A percentile compares a stretch with the other conserved stretches of the same genome.
Conservation (phyloP, 768 basidiomycete species). For the Mrakia blollopis region DNA sequence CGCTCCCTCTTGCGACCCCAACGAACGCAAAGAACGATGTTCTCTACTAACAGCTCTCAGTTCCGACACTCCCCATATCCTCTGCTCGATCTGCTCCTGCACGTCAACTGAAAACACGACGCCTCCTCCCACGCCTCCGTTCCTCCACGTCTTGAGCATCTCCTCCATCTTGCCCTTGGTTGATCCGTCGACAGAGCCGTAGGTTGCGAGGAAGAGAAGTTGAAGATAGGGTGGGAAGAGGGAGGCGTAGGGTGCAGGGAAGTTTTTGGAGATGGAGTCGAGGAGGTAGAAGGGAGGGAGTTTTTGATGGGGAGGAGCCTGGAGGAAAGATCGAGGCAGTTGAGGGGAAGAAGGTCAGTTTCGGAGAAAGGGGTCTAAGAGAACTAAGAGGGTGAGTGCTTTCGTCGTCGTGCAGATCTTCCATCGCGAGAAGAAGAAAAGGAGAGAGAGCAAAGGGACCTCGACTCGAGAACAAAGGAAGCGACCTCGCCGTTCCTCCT, state of each 20-base stretch:
- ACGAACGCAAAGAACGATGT: neutral
- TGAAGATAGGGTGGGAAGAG: conserved; percentile 77
- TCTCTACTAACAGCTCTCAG: conserved; percentile 10
- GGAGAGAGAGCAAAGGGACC: conserved; percentile 28
- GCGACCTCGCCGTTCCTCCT: neutral
- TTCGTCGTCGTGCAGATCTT: too few relatives aligned
- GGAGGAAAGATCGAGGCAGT: conserved; percentile 27
- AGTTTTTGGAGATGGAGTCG: conserved; percentile 95
- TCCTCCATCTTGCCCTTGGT: conserved; percentile 96
- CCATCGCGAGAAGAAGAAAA: conserved; percentile 27
- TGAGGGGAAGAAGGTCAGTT: conserved; percentile 32
- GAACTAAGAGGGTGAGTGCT: too few relatives aligned
- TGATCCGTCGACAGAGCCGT: conserved; percentile 72
- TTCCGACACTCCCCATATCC: conserved; percentile 42
- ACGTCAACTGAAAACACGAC: conserved; percentile 79
- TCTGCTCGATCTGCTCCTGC: conserved; percentile 72
- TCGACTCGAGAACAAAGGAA: neutral
- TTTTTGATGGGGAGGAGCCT: conserved; percentile 88
- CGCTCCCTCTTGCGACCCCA: neutral
- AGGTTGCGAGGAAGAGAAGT: conserved; percentile 78
- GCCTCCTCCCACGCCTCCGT: conserved; percentile 68
- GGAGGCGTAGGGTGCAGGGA: conserved; percentile 84
- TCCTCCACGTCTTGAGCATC: conserved; percentile 92
- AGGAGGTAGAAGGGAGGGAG: conserved; percentile 90
- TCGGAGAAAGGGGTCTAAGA: conserved; percentile 40